A percentile compares a stretch with the other conserved stretches of the same genome.
Evolutionary conservation across 1,284 basidiomycete species (phyloP).

Genomic region (Porodaedalea pini): DNA sequence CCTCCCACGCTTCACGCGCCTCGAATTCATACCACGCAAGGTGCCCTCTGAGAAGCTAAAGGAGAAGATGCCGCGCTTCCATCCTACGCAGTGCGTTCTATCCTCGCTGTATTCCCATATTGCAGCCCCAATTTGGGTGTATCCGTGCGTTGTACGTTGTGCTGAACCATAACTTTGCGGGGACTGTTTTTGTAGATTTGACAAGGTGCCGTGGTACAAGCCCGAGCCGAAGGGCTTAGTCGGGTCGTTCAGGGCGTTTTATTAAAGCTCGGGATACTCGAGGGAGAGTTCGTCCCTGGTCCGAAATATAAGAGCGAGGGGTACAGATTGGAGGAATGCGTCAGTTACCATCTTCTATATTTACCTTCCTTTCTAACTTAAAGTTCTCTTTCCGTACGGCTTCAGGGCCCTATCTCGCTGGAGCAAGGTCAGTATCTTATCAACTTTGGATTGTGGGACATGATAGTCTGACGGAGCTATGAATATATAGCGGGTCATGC

Average conservation of each 20-base stretch:
- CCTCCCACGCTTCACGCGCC: constrained; percentile 33
- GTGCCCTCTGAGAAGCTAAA: background rate
- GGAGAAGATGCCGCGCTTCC: background rate
- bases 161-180: background rate
- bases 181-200: constrained; percentile 26
- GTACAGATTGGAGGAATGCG: constrained; percentile 42
- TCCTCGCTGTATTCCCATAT: background rate
- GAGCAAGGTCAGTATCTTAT: constrained; percentile 8
- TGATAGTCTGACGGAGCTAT: constrained; percentile 30
- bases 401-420: constrained; percentile 9
- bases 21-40: background rate
- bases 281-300: constrained; percentile 32
- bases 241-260: constrained; percentile 23
- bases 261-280: constrained; percentile 33
- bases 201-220: constrained; percentile 43
- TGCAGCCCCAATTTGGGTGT: too few relatives aligned
- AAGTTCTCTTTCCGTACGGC: background rate
- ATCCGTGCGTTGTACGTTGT: background rate
- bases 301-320: constrained; percentile 37
- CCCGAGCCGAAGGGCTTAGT: constrained; percentile 29
- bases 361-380: background rate
- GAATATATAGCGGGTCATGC: constrained; percentile 37
- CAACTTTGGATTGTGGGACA: background rate
- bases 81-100: constrained; percentile 25
- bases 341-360: constrained; percentile 22